These are phyloP conservation scores for Erysiphe pulchra DNA, from an alignment of 2,329 filamentous ascomycete genomes.

Conservation along the genomic window DNA sequence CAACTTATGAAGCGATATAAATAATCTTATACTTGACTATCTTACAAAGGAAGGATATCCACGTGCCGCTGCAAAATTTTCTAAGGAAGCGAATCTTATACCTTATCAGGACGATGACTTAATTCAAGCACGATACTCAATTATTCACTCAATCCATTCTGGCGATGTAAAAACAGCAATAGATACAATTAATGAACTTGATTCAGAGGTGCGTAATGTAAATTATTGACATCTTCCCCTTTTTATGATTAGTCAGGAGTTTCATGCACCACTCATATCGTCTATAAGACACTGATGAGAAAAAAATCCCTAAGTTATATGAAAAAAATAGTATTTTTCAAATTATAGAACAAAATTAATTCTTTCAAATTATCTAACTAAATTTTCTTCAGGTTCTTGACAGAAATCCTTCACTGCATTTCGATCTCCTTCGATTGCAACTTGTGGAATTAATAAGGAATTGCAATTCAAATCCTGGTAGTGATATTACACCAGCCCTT, in stretches of 20 bases:
- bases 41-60: slow-evolving; percentile 89
- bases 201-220: slow-evolving; percentile 53
- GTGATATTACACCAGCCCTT: slow-evolving; percentile 50
- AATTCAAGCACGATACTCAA: slow-evolving; percentile 56
- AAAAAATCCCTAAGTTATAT: slow-evolving; percentile 30
- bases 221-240: slow-evolving; percentile 1
- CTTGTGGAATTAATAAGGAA: slow-evolving; percentile 76
- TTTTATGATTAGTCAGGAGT: slow-evolving; percentile 72
- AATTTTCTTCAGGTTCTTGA: slow-evolving; percentile 50
- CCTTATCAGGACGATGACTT: slow-evolving; percentile 45
- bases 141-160: slow-evolving; percentile 60
- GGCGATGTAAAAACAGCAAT: slow-evolving; percentile 75
- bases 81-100: slow-evolving; percentile 69
- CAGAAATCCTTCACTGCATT: slow-evolving; percentile 58
- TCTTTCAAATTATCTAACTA: background rate
- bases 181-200: slow-evolving; percentile 64
- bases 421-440: slow-evolving; percentile 70
- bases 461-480: slow-evolving; percentile 37
- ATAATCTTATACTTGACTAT: slow-evolving; percentile 87
- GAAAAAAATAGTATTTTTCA: slow-evolving; percentile 4
- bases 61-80: slow-evolving; percentile 77
- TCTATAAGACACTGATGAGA: slow-evolving; percentile 75
- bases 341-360: background rate
- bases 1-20: slow-evolving; percentile 48
- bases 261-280: slow-evolving; percentile 99